A percentile compares a stretch with the other conserved stretches of the same genome.
Evolutionary conservation across 768 basidiomycete species (phyloP).

Genomic region (Mycena leptocephala): DNA sequence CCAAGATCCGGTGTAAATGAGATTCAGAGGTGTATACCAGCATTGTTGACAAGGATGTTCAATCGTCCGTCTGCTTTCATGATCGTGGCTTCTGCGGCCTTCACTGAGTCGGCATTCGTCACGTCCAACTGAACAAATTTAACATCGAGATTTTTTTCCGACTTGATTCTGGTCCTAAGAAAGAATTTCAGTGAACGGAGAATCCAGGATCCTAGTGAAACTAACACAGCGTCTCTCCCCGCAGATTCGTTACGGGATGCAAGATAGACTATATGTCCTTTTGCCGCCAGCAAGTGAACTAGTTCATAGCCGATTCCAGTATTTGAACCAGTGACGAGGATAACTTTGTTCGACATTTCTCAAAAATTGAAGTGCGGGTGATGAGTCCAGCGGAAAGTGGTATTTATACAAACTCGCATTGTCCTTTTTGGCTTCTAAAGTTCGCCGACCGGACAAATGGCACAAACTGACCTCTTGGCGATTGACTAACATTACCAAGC

Average conservation of each 20-base stretch:
- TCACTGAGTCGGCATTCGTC: slow-evolving; percentile 51
- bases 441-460: too few relatives aligned
- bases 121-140: slow-evolving; percentile 58
- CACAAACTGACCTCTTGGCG: too few relatives aligned
- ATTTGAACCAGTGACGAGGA: slow-evolving; percentile 61
- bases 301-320: slow-evolving; percentile 64
- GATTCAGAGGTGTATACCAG: too few relatives aligned
- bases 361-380: neutral
- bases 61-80: slow-evolving; percentile 57
- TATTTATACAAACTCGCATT: neutral
- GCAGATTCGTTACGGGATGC: slow-evolving; percentile 55
- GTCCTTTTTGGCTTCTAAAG: too few relatives aligned
- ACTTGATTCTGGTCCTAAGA: slow-evolving; percentile 48
- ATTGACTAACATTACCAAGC: too few relatives aligned
- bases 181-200: neutral
- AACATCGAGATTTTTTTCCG: slow-evolving; percentile 44
- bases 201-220: neutral
- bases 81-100: slow-evolving; percentile 53
- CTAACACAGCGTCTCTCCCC: slow-evolving; percentile 60
- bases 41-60: slow-evolving; percentile 65
- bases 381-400: neutral
- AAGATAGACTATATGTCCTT: slow-evolving; percentile 61
- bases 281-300: slow-evolving; percentile 58
- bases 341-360: slow-evolving; percentile 41
- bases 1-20: too few relatives aligned